Base-by-base conservation (phyloP, 768 basidiomycete genomes). In the Russula olivacea region DNA sequence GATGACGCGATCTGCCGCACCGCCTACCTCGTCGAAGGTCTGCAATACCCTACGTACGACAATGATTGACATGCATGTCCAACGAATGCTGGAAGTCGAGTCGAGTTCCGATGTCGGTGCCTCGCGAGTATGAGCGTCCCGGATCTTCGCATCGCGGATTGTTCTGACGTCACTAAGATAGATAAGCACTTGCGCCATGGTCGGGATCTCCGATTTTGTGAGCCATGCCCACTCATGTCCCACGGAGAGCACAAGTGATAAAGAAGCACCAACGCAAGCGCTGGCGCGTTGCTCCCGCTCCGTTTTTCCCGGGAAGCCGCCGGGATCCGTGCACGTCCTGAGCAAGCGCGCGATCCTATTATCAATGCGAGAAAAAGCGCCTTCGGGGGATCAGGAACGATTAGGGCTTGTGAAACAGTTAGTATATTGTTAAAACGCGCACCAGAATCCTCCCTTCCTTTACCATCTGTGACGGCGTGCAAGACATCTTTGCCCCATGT, bases 401-500 rank as follows among this genome's bases (percentile, higher is more conserved):
- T 41, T 41, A 41, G 41, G 19, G 41, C 15, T 17, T 14, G 0
- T 19, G 8, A n/a, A 12, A 12, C 21, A 47, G 43, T 21, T 45
- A n/a, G 4, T 9, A 4, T 21, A 19, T 10, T 45, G 17, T 9
- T n/a, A 45, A 47, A n/a, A n/a, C 3, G 4, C 45, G 45, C 45
- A 47, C 45, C 45, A 47, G 45, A 12, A 21, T 41, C 41, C 2
- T 41, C 43, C 43, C 1, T 45, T n/a, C 3, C 2, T 9, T 43
- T 21, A 9, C 4, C 4, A 11, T 45, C 23, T 10, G 45, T 55
- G 17, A 57, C 43, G 17, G 19, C 25, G 8, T 62, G 47, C 61
- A 48, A 62, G 11, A 62, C 61, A 4, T 8, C 21, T 17, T 58
- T 57, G 0, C 61, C 61, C 61, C 61, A 62, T 2, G 2, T 34